Evolutionary conservation across 1,139 yeast species (phyloP).

Genomic region (Debaryomyces robertsiae): DNA sequence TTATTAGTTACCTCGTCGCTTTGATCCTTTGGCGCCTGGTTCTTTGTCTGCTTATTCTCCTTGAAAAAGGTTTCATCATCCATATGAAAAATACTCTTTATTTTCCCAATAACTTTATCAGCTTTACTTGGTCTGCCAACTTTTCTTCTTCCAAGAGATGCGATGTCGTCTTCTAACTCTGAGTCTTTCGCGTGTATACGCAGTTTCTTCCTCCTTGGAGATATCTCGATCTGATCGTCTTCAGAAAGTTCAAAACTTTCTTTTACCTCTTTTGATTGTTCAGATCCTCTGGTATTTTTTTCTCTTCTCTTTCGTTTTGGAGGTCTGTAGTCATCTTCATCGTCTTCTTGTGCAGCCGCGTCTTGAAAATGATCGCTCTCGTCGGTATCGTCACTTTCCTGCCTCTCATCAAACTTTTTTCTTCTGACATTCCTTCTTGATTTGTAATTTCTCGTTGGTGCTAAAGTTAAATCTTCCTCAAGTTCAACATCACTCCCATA

Average conservation of each 20-base stretch:
- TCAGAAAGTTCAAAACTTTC: background rate
- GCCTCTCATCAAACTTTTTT: conserved; percentile 1
- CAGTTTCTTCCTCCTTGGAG: background rate
- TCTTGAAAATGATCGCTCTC: conserved; percentile 4
- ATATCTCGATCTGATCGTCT: conserved; percentile 9
- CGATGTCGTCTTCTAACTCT: conserved; percentile 1
- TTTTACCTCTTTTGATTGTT: conserved; percentile 1
- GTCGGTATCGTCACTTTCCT: background rate
- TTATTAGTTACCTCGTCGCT: conserved; percentile 2
- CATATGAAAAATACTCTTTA: conserved; percentile 39
- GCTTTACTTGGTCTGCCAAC: conserved; percentile 42
- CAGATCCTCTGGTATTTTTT: conserved; percentile 7
- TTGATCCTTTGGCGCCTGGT: conserved; percentile 6
- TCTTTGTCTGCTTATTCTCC: conserved; percentile 19
- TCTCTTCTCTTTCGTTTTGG: conserved; percentile 6
- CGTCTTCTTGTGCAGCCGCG: conserved; percentile 4
- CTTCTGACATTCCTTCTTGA: conserved; percentile 4
- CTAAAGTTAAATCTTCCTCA: conserved; percentile 29
- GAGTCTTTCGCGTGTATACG: background rate
- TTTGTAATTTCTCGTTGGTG: background rate
- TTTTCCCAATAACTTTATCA: conserved; percentile 32
- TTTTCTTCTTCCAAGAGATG: conserved; percentile 12
- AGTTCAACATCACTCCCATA: conserved; percentile 37
- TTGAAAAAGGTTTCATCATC: conserved; percentile 31
- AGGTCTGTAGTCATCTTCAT: conserved; percentile 10